Evolutionary conservation across 2,329 filamentous ascomycete genomes (phyloP), one percentile per base, ranked within the genome.

Genomic region (Fonsecaea pedrosoi): DNA sequence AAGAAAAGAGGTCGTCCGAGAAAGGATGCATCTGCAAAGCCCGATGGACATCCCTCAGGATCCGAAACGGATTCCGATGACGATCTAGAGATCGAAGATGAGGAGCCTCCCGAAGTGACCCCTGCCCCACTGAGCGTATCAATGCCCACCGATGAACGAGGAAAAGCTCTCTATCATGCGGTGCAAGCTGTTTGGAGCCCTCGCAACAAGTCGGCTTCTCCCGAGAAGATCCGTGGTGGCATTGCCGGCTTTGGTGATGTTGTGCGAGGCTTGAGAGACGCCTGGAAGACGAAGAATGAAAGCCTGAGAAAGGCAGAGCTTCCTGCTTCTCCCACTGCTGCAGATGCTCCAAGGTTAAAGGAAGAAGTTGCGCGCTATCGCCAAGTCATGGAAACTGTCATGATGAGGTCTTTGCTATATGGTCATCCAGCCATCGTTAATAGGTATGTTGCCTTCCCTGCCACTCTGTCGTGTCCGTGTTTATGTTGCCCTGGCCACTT

Each of bases 151-250:
- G 78, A 84, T 67, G 83, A 70, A 79, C 71, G 85, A 82, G 53
- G 82, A 83, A 13, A 80, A 62, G 64, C 68, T 54, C 60, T 73
- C 18, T 89, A 88, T 75, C 86, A 89, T 73, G 82, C 85, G 9
- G 83, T 88, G 64, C 86, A 86, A 74, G 85, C 86, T 35, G 82
- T 88, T 10, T 89, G 87, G 87, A 83, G 81, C 57, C 83, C 84
- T 54, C 83, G 83, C 67, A 85, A 83, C 69, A 82, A 82, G 67
- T 76, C 79, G 37, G 78, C 83, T 21, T 78, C 79, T 62, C 78
- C 81, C 15, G 82, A 84, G 32, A 83, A 83, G 67, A 83, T 89
- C 65, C 83, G 85, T 70, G 78, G 77, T 69, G 84, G 83, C 54
- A 78, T 89, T 69, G 81, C 82, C 58, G 81, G 84, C 53, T 85